Conservation (phyloP, 164 flowering plant species). For the Platanus orientalis region DNA sequence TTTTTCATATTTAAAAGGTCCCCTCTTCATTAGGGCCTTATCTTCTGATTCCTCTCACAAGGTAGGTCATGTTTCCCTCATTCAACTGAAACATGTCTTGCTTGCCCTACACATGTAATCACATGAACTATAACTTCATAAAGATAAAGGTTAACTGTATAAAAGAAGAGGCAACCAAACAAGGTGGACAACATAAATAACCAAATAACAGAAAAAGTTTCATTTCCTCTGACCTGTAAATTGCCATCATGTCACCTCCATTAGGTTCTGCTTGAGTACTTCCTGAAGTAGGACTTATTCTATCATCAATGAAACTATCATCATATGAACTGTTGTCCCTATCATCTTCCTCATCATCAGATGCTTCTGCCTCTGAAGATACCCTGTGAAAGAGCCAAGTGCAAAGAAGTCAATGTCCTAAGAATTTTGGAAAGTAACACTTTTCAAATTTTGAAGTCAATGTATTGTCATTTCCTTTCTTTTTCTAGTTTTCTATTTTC, state of each 20-base stretch:
- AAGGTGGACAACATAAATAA: neutral
- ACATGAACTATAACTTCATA: too few relatives aligned
- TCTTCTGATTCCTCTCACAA: neutral
- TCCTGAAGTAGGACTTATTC: constrained; percentile 38
- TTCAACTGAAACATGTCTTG: too few relatives aligned
- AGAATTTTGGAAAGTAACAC: neutral
- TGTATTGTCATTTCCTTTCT: too few relatives aligned
- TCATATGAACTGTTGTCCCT: constrained; percentile 39
- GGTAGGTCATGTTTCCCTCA: neutral
- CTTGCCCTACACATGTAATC: neutral
- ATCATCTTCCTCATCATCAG: constrained; percentile 69
- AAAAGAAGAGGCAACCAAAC: neutral
- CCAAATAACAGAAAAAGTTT: neutral
- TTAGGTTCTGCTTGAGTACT: constrained; percentile 44
- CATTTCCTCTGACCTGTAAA: constrained; percentile 64
- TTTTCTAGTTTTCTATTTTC: too few relatives aligned
- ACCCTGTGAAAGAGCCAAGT: constrained; percentile 49
- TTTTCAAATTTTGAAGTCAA: neutral
- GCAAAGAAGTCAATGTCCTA: neutral
- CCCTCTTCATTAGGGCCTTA: neutral
- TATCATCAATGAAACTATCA: constrained; percentile 87
- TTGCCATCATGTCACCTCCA: constrained; percentile 74
- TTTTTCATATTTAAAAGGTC: too few relatives aligned
- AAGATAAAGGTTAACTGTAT: too few relatives aligned
- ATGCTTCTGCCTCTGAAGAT: constrained; percentile 58